Conservation (phyloP, 176 grass and related monocot species). For the Oryza longistaminata region DNA sequence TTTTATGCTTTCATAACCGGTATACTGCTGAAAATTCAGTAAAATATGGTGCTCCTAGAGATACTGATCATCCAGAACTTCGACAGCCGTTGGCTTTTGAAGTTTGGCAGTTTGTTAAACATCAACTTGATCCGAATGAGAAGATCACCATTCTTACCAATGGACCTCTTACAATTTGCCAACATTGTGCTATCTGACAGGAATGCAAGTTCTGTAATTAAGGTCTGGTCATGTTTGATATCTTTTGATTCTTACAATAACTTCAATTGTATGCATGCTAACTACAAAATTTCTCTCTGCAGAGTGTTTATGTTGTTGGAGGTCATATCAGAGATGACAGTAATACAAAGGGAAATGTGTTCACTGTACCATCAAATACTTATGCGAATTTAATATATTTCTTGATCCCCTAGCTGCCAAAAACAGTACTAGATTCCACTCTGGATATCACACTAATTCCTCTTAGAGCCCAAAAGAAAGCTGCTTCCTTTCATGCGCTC, state of each 20-base stretch:
- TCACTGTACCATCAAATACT: constrained; percentile 62
- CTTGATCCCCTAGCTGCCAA: constrained; percentile 76
- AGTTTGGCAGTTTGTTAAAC: constrained; percentile 70
- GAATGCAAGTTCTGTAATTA: constrained; percentile 46
- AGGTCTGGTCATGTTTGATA: constrained; percentile 45
- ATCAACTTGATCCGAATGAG: constrained; percentile 50
- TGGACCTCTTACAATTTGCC: constrained; percentile 87
- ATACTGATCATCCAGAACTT: constrained; percentile 73
- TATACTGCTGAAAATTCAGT: constrained; percentile 84
- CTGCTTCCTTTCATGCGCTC: constrained; percentile 53
- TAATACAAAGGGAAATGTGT: constrained; percentile 64
- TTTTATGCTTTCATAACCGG: constrained; percentile 26
- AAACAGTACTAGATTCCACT: constrained; percentile 60
- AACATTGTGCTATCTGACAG: constrained; percentile 67
- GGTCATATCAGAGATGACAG: constrained; percentile 57
- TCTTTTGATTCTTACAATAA: constrained; percentile 9
- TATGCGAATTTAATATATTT: constrained; percentile 84
- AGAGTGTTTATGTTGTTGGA: constrained; percentile 71
- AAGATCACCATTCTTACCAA: constrained; percentile 69
- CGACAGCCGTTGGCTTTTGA: constrained; percentile 77
- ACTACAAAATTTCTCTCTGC: constrained; percentile 25
- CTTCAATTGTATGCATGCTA: background rate
- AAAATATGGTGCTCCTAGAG: constrained; percentile 68
- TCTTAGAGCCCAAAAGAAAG: constrained; percentile 62
- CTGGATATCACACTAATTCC: constrained; percentile 67